These are phyloP conservation scores for Suillus sp. DNA, from an alignment of 768 basidiomycete genomes.

Conservation along the genomic window DNA sequence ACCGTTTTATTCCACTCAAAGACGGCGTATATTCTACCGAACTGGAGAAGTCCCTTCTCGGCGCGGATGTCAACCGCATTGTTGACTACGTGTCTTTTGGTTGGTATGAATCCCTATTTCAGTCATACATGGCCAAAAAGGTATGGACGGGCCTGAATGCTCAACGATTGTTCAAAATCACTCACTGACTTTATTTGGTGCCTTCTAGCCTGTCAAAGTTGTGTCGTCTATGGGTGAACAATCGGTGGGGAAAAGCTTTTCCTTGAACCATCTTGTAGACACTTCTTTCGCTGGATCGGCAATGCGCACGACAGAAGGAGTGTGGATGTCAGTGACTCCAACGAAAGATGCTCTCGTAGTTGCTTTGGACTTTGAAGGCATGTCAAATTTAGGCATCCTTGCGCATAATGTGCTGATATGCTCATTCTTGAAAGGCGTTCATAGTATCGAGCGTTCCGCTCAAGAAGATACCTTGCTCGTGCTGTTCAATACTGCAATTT, in stretches of 20 bases:
- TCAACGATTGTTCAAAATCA: neutral
- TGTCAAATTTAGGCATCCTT: neutral
- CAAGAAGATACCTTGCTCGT: constrained; percentile 68
- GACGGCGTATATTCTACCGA: constrained; percentile 55
- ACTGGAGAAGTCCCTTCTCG: constrained; percentile 53
- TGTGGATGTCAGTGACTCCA: constrained; percentile 70
- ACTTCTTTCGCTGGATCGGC: constrained; percentile 68
- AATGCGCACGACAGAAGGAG: constrained; percentile 65
- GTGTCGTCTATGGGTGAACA: constrained; percentile 73
- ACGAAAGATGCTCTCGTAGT: constrained; percentile 56
- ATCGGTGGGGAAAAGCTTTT: constrained; percentile 63
- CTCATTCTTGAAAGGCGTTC: constrained; percentile 42
- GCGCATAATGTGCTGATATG: constrained; percentile 10
- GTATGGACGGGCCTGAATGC: constrained; percentile 26
- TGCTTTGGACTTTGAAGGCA: constrained; percentile 67
- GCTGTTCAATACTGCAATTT: constrained; percentile 65
- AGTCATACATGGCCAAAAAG: constrained; percentile 61
- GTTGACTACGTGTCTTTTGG: constrained; percentile 58
- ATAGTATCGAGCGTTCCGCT: constrained; percentile 62
- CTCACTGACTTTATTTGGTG: constrained; percentile 1
- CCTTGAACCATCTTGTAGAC: constrained; percentile 60
- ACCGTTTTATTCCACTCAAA: constrained; percentile 61
- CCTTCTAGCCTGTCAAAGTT: constrained; percentile 55
- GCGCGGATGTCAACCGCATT: constrained; percentile 57
- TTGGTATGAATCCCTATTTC: constrained; percentile 67